These are phyloP conservation scores for Linnemannia elongata DNA, from an alignment of 192 early-diverging fungal genomes.

Conservation along the genomic window DNA sequence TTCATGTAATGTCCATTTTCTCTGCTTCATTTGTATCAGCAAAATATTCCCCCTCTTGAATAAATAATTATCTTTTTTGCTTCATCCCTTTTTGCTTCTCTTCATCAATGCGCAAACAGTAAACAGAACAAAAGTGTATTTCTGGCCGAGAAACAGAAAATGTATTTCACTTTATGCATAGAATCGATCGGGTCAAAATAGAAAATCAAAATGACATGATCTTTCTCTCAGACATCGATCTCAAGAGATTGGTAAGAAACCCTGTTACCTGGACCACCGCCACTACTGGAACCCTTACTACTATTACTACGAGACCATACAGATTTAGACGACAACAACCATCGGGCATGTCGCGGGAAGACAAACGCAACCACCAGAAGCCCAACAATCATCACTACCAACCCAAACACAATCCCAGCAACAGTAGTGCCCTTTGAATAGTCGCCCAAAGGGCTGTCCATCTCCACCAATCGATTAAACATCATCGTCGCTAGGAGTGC, in stretches of 20 bases:
- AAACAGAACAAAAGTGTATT: neutral
- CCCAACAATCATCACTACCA: neutral
- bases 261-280: neutral
- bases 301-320: neutral
- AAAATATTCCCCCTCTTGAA: neutral
- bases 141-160: neutral
- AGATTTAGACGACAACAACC: neutral
- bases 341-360: neutral
- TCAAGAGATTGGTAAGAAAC: neutral
- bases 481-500: conserved; percentile 76
- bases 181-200: neutral
- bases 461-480: conserved; percentile 65
- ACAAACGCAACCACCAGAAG: neutral
- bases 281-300: neutral
- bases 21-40: neutral
- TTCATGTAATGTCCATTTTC: neutral
- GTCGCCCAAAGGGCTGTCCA: conserved; percentile 54
- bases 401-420: neutral
- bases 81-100: neutral
- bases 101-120: too few relatives aligned
- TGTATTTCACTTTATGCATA: neutral
- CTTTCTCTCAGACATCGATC: neutral
- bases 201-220: neutral
- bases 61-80: conserved; percentile 1
- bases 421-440: conserved; percentile 17